Percentiles rank a stretch among this genome's conserved stretches.
Conservation (phyloP, 83 land plant genomes). For the Thuja plicata region DNA sequence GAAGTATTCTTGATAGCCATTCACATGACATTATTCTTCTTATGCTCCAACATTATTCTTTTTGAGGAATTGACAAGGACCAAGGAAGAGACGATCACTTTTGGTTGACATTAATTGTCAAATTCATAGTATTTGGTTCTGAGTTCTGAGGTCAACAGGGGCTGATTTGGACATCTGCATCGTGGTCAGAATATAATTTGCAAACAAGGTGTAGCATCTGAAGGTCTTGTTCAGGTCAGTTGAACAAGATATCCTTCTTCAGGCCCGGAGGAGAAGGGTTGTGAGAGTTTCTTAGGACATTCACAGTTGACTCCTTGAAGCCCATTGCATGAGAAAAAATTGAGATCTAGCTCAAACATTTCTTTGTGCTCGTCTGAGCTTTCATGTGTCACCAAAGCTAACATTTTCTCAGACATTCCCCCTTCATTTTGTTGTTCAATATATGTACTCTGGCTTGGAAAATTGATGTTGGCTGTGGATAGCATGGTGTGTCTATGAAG, state of each 20-base stretch:
- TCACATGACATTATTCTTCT: neutral
- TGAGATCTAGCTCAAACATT: neutral
- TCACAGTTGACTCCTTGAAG: neutral
- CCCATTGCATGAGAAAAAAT: neutral
- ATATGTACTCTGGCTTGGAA: neutral
- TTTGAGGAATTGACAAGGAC: neutral
- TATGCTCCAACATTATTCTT: neutral
- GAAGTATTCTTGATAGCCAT: slow-evolving; percentile 1
- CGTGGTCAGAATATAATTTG: slow-evolving; percentile 7
- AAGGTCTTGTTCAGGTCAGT: neutral
- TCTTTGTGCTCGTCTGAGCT: neutral
- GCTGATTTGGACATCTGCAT: slow-evolving; percentile 16
- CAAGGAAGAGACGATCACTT: neutral
- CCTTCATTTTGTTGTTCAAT: neutral
- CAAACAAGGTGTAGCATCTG: slow-evolving; percentile 10
- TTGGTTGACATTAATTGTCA: neutral
- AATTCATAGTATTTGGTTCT: too few relatives aligned
- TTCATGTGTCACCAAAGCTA: neutral
- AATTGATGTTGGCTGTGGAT: neutral
- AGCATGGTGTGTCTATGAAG: neutral
- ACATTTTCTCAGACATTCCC: neutral
- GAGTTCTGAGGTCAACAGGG: neutral
- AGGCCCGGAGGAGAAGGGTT: neutral
- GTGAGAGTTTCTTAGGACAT: too few relatives aligned
- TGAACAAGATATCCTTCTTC: neutral